Conservation (phyloP, 257 asterid species). For the Thymus quinquecostatus region DNA sequence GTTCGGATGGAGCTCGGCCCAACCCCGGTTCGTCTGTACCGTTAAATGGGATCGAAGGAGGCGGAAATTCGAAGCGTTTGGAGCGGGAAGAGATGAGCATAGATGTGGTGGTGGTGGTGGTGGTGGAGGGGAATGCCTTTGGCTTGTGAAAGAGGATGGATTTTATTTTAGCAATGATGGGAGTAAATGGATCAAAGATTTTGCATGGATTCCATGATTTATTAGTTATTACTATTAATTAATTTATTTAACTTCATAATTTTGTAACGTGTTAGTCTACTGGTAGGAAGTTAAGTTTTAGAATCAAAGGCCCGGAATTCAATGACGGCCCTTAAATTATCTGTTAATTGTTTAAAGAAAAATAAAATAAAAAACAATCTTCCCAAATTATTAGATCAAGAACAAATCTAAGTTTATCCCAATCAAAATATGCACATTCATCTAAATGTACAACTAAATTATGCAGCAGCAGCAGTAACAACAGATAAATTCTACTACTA, state of each 20-base stretch:
- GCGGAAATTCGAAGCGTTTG: conserved; percentile 45
- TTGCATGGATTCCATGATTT: conserved; percentile 31
- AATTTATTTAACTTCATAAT: not conserved
- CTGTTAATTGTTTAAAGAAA: not conserved
- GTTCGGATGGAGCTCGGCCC: conserved; percentile 19
- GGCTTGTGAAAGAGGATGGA: conserved; percentile 60
- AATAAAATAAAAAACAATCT: not conserved
- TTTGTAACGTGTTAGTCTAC: too few species aligned
- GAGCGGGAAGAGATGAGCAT: conserved; percentile 34
- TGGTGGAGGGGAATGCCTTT: conserved; percentile 35
- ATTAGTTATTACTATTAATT: not conserved
- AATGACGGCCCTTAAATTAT: not conserved
- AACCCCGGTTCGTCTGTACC: conserved; percentile 41
- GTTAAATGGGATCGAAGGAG: conserved; percentile 43
- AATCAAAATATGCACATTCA: conserved; percentile 20
- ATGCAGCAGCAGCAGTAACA: conserved; percentile 17
- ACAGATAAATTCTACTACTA: conserved; percentile 8
- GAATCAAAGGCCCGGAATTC: too few species aligned
- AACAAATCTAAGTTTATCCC: conserved; percentile 5
- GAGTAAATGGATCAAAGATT: conserved; percentile 40
- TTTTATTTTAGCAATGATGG: conserved; percentile 53
- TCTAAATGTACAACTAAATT: conserved; percentile 39
- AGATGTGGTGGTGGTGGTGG: conserved; percentile 32
- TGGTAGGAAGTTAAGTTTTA: too few species aligned
- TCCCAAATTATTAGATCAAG: not conserved